phyloP scores from a whole-genome alignment of 2,329 filamentous ascomycete species.

The Geoglossum cookeanum region DNA sequence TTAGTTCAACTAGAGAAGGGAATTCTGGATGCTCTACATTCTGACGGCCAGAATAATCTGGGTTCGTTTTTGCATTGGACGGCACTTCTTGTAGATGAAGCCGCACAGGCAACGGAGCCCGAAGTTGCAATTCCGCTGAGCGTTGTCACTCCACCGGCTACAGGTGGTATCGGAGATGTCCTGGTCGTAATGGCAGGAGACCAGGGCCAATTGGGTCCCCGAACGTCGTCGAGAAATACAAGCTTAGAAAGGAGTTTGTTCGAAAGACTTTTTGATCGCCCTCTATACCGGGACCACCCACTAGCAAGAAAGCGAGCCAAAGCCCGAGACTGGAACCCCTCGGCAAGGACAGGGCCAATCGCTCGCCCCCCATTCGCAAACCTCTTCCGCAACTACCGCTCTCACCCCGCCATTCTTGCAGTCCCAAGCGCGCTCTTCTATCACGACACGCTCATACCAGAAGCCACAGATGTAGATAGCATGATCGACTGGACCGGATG shows the following conservation, averaged over 20 bases:
- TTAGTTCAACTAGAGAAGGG: slow-evolving; percentile 20
- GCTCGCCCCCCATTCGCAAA: slow-evolving; percentile 24
- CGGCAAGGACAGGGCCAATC: slow-evolving; percentile 7
- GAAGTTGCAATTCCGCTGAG: slow-evolving; percentile 23
- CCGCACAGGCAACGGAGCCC: slow-evolving; percentile 26
- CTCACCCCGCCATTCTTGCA: slow-evolving; percentile 25
- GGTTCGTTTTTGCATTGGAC: slow-evolving; percentile 21
- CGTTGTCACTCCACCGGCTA: slow-evolving; percentile 20
- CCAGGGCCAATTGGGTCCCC: slow-evolving; percentile 25
- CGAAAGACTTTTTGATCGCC: slow-evolving; percentile 21
- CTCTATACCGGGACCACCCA: slow-evolving; percentile 22
- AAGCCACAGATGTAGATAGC: slow-evolving; percentile 16
- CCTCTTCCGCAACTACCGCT: slow-evolving; percentile 27
- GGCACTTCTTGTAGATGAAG: slow-evolving; percentile 26
- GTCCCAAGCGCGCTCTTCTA: slow-evolving; percentile 25
- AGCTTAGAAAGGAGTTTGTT: slow-evolving; percentile 22
- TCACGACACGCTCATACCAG: slow-evolving; percentile 24
- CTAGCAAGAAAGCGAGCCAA: slow-evolving; percentile 12
- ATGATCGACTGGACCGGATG: slow-evolving; percentile 19
- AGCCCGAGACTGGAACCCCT: slow-evolving; percentile 7
- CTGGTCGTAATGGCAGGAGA: slow-evolving; percentile 28
- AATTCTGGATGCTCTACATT: slow-evolving; percentile 16
- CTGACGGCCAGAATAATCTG: slow-evolving; percentile 10
- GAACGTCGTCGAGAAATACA: slow-evolving; percentile 16
- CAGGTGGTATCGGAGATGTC: slow-evolving; percentile 14